Base-by-base conservation (phyloP, 2,329 filamentous ascomycete species). In the Corynespora cassiicola region DNA sequence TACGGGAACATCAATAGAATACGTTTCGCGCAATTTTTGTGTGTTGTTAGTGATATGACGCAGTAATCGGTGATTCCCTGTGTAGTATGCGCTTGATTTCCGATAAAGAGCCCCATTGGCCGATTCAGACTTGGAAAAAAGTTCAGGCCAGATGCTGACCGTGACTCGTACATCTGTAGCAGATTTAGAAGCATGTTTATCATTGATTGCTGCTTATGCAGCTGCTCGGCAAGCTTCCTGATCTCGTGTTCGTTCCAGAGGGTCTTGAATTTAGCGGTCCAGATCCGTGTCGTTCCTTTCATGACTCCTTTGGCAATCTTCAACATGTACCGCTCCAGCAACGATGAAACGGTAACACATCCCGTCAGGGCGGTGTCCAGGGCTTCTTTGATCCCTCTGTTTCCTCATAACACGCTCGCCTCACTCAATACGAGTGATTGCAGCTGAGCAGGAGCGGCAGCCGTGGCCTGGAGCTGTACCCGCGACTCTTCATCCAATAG, bases 361-460 rank as follows among this genome's bases (percentile, higher is more conserved):
- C 41, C 36, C 6, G 52, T 57, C 20, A 57, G 29, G 15, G 55
- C 43, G 1, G 44, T 56, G 24, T 59, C 52, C 23, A 57, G 54
- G 1, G 52, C 30, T 1, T 38, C 38, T 9, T 30, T n/a, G 2
- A 54, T 23, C 22, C 52, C 50, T 5, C 39, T 52, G 11, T 46
- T 42, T 15, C 39, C 18, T 5, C 25, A 12, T 10, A 56, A 41
- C 4, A 36, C 28, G 20, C 43, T 38, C 11, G 19, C 22, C 19
- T 51, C 39, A 11, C 31, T 31, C 3, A 54, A 31, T 7, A 57
- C 21, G 8, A 56, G 33, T 9, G 26, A 32, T 20, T 57, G 53
- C 8, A 56, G 45, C 30, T 54, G 51, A 10, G 54, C 46, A 9
- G 54, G 39, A 6, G 54, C 54, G 3, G 52, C 46, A 20, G 42